Base-by-base conservation (phyloP, 352 stramenopile species). In the Phytophthora tubulina region DNA sequence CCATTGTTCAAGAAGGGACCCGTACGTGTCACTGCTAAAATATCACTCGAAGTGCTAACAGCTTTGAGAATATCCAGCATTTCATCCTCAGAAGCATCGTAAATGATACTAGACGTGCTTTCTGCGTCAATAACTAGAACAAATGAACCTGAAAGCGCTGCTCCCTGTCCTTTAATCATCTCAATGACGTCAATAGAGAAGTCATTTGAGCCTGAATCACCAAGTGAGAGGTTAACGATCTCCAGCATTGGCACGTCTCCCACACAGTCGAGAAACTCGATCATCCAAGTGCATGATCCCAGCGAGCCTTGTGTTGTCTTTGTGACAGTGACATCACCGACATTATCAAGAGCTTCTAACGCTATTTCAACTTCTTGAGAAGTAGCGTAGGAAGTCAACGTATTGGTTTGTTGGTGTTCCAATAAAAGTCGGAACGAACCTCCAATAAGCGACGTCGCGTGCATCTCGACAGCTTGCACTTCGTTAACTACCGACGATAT, bases 211-310 rank as follows among this genome's bases (percentile, higher is more conserved):
- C 80, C 78, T 1, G 75, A 89, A 38, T 89, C 85, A 17, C 74
- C 56, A 0, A 93, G 63, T 8, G 78, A 83, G 7, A 88, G 32
- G 35, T 86, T 88, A 3, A 61, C 58, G 10, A 90, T 39, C 21
- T 69, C 44, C 36, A 94, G 54, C 46, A 84, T 65, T 0, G 80
- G 76, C 7, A 90, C 51, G 66, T 94, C 82, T 11, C 85, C 86
- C 8, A 63, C 76, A 10, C 85, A 70, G 0, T 88, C 72, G 2
- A 80, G 59, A 36, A 96, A 96, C 6, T 79, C 77, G 38, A 96
- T 72, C 10, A 76, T 60, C 86, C 86, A 96, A 7, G 73, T 80
- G 51, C 76, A 90, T 4, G 82, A 82, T 1, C 84, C 82, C 9
- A 72, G 52, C 6, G 48, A 51, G 27, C 84, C 75, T 15, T 51